Percentiles rank a stretch among this genome's conserved stretches.
Evolutionary conservation across 2,329 filamentous ascomycete species (phyloP).

Genomic region (Fusarium sp.): DNA sequence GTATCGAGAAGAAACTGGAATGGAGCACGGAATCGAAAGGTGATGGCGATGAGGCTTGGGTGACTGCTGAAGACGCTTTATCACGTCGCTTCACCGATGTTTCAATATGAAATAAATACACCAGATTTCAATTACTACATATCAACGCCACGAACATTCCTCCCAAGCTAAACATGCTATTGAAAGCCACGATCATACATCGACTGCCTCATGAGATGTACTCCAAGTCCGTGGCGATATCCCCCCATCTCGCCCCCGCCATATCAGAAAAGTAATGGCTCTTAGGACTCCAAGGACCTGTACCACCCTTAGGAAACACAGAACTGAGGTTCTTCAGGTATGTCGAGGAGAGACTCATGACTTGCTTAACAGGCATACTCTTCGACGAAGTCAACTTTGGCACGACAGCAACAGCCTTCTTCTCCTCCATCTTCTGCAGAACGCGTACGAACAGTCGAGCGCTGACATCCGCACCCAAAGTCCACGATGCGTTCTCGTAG

Average conservation of each 20-base stretch:
- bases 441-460: constrained; percentile 62
- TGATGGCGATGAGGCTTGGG: neutral
- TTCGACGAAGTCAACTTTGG: constrained; percentile 54
- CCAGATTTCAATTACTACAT: neutral
- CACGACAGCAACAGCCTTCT: constrained; percentile 55
- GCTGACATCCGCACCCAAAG: constrained; percentile 67
- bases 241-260: constrained; percentile 47
- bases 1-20: neutral
- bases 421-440: constrained; percentile 60
- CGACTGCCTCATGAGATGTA: neutral
- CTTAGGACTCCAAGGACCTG: constrained; percentile 49
- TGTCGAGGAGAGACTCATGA: constrained; percentile 61
- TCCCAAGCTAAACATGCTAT: accelerated
- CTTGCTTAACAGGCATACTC: constrained; percentile 52
- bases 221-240: constrained; percentile 43
- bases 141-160: accelerated
- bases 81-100: constrained; percentile 3
- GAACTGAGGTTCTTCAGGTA: constrained; percentile 59
- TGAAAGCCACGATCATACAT: neutral
- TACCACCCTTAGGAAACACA: constrained; percentile 60
- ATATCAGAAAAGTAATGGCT: constrained; percentile 47
- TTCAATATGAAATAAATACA: neutral
- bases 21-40: neutral
- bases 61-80: neutral
- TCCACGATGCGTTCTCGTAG: constrained; percentile 72